A percentile compares a stretch with the other conserved stretches of the same genome.
phyloP scores from a whole-genome alignment of 2,329 filamentous ascomycete genomes.

The Sporothrix globosa region DNA sequence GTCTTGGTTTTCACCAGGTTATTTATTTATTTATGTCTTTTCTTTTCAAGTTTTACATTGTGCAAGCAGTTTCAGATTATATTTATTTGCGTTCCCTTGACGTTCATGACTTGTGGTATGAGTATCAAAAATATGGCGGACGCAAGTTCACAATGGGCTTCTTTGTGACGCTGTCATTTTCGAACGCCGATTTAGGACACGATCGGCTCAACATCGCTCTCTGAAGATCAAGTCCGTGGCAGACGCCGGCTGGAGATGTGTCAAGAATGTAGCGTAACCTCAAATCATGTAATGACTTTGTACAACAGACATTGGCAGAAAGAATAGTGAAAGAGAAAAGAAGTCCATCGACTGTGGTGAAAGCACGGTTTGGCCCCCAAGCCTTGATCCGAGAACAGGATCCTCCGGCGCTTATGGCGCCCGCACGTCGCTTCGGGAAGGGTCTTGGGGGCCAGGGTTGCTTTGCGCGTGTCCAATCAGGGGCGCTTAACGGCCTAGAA shows the following conservation, averaged over 20 bases:
- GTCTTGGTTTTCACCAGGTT: background rate
- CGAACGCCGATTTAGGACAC: background rate
- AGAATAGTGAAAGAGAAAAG: background rate
- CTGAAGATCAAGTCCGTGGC: background rate
- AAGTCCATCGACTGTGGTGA: background rate
- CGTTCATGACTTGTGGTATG: background rate
- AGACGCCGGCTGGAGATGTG: conserved; percentile 1
- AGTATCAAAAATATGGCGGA: background rate
- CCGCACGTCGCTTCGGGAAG: conserved; percentile 11
- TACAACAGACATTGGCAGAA: conserved; percentile 1
- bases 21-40: background rate
- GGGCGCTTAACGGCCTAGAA: background rate
- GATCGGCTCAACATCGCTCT: too few species aligned
- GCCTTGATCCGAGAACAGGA: background rate
- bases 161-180: background rate
- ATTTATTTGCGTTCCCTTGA: background rate
- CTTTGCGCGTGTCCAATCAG: conserved; percentile 30
- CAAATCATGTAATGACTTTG: background rate
- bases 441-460: background rate
- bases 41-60: conserved; percentile 6
- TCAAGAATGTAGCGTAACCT: background rate
- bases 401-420: conserved; percentile 27
- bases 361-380: conserved; percentile 19
- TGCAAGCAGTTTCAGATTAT: conserved; percentile 23
- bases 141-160: background rate